These are phyloP conservation scores for Bauhinia variegata DNA, from an alignment of 306 rosid species.

Conservation along the genomic window DNA sequence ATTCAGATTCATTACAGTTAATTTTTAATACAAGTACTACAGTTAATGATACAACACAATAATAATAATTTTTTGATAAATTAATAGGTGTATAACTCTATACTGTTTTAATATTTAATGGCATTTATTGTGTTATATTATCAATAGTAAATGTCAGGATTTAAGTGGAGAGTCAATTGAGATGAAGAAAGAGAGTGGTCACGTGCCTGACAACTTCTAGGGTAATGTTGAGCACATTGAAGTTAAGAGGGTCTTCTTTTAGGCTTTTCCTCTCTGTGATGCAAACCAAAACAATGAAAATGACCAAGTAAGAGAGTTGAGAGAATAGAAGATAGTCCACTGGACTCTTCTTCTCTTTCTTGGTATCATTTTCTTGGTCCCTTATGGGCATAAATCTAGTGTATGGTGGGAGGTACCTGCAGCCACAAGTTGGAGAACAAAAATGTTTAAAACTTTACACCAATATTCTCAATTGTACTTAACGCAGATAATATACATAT, in stretches of 20 bases:
- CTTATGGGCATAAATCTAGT: constrained; percentile 47
- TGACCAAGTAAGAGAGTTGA: constrained; percentile 58
- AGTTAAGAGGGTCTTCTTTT: constrained; percentile 75
- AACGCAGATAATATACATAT: too few species aligned
- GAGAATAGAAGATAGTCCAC: constrained; percentile 54
- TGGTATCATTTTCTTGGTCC: constrained; percentile 12
- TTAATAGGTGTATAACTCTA: too few species aligned
- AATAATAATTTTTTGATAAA: too few species aligned
- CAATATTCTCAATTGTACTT: too few species aligned
- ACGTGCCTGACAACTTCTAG: constrained; percentile 62
- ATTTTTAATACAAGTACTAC: too few species aligned
- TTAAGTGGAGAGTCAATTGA: too few species aligned
- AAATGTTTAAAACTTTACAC: too few species aligned
- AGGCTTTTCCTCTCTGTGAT: constrained; percentile 63
- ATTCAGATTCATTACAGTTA: too few species aligned
- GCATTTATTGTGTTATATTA: too few species aligned
- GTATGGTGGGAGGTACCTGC: constrained; percentile 74
- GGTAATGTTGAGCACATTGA: constrained; percentile 59
- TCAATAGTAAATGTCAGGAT: too few species aligned
- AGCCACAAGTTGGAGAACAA: not conserved
- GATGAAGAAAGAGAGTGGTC: not conserved
- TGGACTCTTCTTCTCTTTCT: not conserved
- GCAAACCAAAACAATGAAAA: constrained; percentile 65
- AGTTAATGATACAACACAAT: too few species aligned
- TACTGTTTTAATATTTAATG: too few species aligned